Conservation (phyloP, 2,329 filamentous ascomycete species). For the Aspergillus glaucus region DNA sequence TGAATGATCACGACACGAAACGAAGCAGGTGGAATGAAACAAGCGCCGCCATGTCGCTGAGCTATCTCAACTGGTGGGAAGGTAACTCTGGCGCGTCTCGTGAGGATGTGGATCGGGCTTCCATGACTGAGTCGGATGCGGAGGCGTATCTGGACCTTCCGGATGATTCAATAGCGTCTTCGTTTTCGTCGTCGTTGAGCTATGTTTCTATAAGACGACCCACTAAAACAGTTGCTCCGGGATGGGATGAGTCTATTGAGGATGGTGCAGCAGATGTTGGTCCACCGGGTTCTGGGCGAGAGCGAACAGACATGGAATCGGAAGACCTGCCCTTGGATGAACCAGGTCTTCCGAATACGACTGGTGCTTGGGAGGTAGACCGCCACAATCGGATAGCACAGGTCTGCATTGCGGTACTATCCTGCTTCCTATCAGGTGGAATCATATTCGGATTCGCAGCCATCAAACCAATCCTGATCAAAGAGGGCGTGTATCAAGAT, state of each 20-base stretch:
- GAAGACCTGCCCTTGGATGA: slow-evolving; percentile 10
- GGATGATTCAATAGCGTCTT: slow-evolving; percentile 25
- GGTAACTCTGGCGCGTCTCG: slow-evolving; percentile 25
- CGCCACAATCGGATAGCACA: slow-evolving; percentile 57
- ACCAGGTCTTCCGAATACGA: slow-evolving; percentile 20
- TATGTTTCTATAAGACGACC: slow-evolving; percentile 19
- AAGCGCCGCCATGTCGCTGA: slow-evolving; percentile 33
- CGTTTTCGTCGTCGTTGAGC: slow-evolving; percentile 29
- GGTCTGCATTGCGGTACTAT: slow-evolving; percentile 61
- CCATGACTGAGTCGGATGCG: slow-evolving; percentile 19
- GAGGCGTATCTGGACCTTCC: slow-evolving; percentile 24
- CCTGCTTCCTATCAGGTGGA: slow-evolving; percentile 71
- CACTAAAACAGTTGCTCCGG: slow-evolving; percentile 35
- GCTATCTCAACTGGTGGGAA: slow-evolving; percentile 41
- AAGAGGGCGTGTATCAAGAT: slow-evolving; percentile 64
- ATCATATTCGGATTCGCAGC: slow-evolving; percentile 81
- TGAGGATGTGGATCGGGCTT: slow-evolving; percentile 11
- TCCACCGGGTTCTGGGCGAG: slow-evolving; percentile 14
- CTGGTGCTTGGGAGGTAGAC: slow-evolving; percentile 49
- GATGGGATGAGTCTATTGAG: slow-evolving; percentile 27
- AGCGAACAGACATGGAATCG: slow-evolving; percentile 7
- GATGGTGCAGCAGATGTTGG: slow-evolving; percentile 19
- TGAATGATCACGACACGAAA: background rate
- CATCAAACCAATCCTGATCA: slow-evolving; percentile 71
- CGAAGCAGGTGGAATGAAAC: background rate